Evolutionary conservation across 495 filamentous ascomycete genomes (phyloP), one percentile per base, ranked within the genome.

Genomic region (Trichoderma gamsii): DNA sequence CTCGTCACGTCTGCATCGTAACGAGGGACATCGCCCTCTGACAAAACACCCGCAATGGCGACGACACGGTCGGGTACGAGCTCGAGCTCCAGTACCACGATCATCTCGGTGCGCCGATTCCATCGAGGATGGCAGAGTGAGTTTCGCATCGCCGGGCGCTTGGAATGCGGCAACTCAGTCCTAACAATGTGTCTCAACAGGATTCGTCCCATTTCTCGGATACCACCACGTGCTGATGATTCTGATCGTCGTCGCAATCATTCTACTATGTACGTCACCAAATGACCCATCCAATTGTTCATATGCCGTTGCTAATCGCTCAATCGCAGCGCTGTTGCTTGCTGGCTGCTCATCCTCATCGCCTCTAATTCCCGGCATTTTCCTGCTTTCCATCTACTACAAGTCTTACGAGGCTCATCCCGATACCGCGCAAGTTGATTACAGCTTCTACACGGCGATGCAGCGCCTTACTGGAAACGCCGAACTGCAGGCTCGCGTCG

Each of bases 221-320:
- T 99, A 98, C 79, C 95, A 99, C 79, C 95, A 99, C 86, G 90
- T 97, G 63, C 84, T 99, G 71, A 98, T 99, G 95, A 90, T 98
- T 71, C 80, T 99, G 65, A 97, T 99, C 73, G 92, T 92, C 46
- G 83, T 97, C 61, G 86, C 93, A 1, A 97, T 99, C 75, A 95
- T 99, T 78, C 81, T 99, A 75, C 85, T 99, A 67, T 98, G 94
- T 98, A 83, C 79, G 94, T 82, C 41, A 61, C 49, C 23, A 27
- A 67, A 56, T 72, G 64, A 59, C 35, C 70, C 32, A 11, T 49
- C 3, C 41, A 35, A 11, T 51, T n/a, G 15, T 21, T 23, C 51
- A 32, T 27, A 38, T 59, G 15, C 51, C 0, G 38, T 63, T 15
- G 72, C 69, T 68, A 35, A 51, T 66, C 44, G 21, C 21, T 7